These are phyloP conservation scores for Nemania diffusa DNA, from an alignment of 2,329 filamentous ascomycete genomes.

Conservation along the genomic window DNA sequence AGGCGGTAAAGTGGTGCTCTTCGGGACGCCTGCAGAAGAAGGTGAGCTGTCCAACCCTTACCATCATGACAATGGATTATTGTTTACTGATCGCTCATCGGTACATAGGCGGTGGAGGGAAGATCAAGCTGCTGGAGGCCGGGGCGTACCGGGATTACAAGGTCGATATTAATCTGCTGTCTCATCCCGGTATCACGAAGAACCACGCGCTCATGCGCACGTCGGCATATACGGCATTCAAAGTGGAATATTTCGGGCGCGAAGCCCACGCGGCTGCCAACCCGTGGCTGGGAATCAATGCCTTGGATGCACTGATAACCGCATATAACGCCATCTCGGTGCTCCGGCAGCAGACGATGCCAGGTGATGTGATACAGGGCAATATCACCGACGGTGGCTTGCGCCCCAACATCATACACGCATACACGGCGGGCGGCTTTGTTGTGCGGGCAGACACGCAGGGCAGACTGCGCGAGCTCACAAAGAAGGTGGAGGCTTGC, in stretches of 20 bases:
- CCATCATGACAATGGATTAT: not conserved
- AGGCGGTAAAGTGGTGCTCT: conserved; percentile 57
- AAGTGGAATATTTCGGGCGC: conserved; percentile 63
- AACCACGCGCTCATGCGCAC: conserved; percentile 63
- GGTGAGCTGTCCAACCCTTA: conserved; percentile 41
- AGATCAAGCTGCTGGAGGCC: conserved; percentile 57
- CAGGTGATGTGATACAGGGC: conserved; percentile 61
- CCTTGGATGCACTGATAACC: conserved; percentile 65
- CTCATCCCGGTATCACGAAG: conserved; percentile 56
- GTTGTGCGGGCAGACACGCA: conserved; percentile 49
- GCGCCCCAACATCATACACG: conserved; percentile 67
- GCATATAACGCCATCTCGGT: conserved; percentile 61
- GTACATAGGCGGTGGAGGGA: conserved; percentile 58
- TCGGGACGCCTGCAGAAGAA: conserved; percentile 66
- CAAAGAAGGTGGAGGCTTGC: conserved; percentile 57
- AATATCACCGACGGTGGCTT: conserved; percentile 64
- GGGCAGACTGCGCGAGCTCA: conserved; percentile 53
- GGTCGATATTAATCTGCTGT: conserved; percentile 54
- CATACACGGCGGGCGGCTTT: conserved; percentile 51
- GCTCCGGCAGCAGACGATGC: conserved; percentile 66
- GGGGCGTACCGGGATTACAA: conserved; percentile 56
- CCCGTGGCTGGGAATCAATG: conserved; percentile 70
- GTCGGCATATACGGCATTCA: conserved; percentile 60
- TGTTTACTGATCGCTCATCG: conserved; percentile 17
- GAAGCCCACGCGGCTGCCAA: conserved; percentile 66